Evolutionary conservation across 345 rosid species (phyloP).

Genomic region (Eucalyptus polybractea): DNA sequence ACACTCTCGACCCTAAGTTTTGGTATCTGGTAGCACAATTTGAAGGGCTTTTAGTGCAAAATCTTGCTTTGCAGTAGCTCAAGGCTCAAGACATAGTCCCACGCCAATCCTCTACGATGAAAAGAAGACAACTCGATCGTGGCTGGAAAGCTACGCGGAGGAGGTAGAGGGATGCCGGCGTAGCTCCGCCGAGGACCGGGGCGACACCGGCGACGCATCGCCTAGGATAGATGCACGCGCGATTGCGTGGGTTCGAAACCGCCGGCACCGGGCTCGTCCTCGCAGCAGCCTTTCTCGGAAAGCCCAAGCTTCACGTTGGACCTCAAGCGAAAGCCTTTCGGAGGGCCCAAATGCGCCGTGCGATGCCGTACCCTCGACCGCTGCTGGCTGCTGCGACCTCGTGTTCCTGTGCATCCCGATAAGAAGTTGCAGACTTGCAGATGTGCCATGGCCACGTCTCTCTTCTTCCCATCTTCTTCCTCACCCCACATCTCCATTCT

Average conservation of each 20-base stretch:
- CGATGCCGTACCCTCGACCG: background rate
- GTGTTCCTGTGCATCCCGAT: background rate
- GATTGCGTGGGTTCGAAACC: background rate
- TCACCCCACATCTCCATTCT: slow-evolving; percentile 9
- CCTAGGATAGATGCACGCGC: background rate
- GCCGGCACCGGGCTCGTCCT: background rate
- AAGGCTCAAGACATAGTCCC: too few relatives aligned
- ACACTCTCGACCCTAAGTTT: too few relatives aligned
- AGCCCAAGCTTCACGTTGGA: background rate
- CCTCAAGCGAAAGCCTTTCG: background rate
- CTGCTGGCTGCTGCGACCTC: background rate
- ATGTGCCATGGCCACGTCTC: slow-evolving; percentile 3
- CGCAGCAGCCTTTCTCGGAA: background rate
- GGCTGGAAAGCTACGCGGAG: background rate
- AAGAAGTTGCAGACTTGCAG: slow-evolving; percentile 4
- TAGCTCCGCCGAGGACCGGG: background rate
- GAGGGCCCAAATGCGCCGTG: background rate
- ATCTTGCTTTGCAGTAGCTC: too few relatives aligned
- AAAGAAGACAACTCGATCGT: background rate
- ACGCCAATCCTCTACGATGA: background rate
- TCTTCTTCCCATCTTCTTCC: background rate
- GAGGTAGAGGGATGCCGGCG: background rate
- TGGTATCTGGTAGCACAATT: too few relatives aligned
- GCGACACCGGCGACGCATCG: background rate
- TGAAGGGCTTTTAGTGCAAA: too few relatives aligned